Conservation (phyloP, 345 rosid genomes). For the Eucalyptus virginea region DNA sequence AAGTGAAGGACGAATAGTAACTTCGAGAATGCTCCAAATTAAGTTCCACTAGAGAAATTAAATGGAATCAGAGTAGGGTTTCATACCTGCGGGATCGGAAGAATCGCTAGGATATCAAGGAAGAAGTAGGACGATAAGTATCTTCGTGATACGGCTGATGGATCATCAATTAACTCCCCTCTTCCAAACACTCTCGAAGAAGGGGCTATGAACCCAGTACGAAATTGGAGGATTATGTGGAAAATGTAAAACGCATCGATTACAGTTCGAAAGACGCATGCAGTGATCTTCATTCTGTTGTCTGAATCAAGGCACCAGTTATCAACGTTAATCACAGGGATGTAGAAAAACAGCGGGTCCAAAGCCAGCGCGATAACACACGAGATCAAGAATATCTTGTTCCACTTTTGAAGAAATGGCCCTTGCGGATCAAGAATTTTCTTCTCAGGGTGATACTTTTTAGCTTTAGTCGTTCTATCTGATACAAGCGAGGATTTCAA, state of each 20-base stretch:
- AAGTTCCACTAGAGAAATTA: neutral
- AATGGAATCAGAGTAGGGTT: neutral
- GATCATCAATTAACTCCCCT: constrained; percentile 72
- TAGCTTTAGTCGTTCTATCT: neutral
- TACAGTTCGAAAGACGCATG: constrained; percentile 42
- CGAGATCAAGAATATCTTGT: constrained; percentile 40
- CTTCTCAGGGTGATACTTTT: neutral
- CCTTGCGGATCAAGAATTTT: constrained; percentile 57
- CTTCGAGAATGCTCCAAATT: neutral
- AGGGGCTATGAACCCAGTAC: constrained; percentile 68
- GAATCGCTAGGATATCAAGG: constrained; percentile 53
- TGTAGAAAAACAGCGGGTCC: constrained; percentile 74
- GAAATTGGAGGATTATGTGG: constrained; percentile 60
- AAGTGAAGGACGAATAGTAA: neutral
- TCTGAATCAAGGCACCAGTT: constrained; percentile 48
- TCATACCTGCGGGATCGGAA: constrained; percentile 81
- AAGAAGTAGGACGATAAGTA: constrained; percentile 39
- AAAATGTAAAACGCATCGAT: constrained; percentile 42
- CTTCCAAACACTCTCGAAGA: constrained; percentile 77
- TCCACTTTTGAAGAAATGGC: constrained; percentile 53
- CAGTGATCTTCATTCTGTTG: constrained; percentile 17
- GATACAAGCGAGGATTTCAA: neutral
- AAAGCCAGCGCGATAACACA: constrained; percentile 47
- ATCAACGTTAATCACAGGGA: constrained; percentile 33
- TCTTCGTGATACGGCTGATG: constrained; percentile 24